Evolutionary conservation across 1,139 yeast species (phyloP).

Genomic region (Casaregolazyma lundiana): DNA sequence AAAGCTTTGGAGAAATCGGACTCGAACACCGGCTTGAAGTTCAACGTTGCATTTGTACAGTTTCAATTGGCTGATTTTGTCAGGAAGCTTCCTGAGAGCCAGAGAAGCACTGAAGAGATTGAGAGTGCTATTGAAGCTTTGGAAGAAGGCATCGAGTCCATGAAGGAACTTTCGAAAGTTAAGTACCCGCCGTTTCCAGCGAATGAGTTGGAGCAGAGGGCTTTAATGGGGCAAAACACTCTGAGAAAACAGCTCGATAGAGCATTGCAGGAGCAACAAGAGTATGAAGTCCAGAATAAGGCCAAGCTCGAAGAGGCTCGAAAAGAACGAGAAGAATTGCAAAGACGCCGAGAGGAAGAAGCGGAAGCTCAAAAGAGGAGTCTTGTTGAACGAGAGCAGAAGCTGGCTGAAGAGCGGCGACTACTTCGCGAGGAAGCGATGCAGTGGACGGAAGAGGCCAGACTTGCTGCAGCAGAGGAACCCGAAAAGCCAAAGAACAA

Average conservation of each 20-base stretch:
- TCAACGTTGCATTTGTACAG: constrained; percentile 79
- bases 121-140: constrained; percentile 55
- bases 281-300: constrained; percentile 54
- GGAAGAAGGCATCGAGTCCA: constrained; percentile 55
- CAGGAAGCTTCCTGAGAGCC: constrained; percentile 55
- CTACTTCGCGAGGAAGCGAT: constrained; percentile 75
- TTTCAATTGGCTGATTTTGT: constrained; percentile 84
- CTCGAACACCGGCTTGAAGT: constrained; percentile 48
- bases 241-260: constrained; percentile 66
- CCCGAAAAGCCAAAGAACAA: constrained; percentile 35
- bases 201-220: constrained; percentile 77
- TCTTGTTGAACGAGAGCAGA: constrained; percentile 64
- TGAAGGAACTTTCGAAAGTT: constrained; percentile 58
- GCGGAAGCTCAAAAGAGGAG: constrained; percentile 39
- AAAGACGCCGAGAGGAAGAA: constrained; percentile 39
- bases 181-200: constrained; percentile 69
- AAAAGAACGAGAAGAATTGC: constrained; percentile 58
- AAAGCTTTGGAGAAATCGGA: constrained; percentile 48
- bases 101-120: constrained; percentile 61
- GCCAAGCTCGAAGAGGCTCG: constrained; percentile 70
- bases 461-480: constrained; percentile 24
- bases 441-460: constrained; percentile 61
- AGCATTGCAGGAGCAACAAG: constrained; percentile 67
- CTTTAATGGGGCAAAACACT: constrained; percentile 75
- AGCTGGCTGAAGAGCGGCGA: constrained; percentile 81